Conservation (phyloP, 2,329 filamentous ascomycete genomes). For the Colletotrichum somersetense region DNA sequence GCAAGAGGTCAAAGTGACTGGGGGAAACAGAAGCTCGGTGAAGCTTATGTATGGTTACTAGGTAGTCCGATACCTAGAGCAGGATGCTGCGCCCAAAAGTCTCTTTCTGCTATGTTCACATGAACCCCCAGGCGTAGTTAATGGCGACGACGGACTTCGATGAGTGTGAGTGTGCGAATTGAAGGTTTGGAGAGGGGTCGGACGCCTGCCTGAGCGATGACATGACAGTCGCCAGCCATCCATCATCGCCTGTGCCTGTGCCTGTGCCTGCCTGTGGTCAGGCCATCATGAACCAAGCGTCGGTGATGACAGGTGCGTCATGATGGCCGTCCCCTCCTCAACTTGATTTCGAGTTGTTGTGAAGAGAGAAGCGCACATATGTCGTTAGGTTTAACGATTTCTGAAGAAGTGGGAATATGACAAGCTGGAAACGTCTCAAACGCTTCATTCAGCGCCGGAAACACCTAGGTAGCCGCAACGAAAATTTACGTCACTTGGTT, state of each 20-base stretch:
- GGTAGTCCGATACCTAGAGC: no score
- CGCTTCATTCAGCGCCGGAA: no score
- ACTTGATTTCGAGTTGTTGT: neutral
- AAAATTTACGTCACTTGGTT: neutral
- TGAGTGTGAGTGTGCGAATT: no score
- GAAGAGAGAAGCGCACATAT: neutral
- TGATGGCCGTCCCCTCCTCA: neutral
- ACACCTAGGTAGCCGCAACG: no score
- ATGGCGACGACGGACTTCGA: neutral
- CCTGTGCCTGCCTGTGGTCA: neutral
- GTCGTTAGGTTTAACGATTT: neutral
- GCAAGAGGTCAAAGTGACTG: neutral
- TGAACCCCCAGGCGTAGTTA: neutral
- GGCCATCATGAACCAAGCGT: slow-evolving; percentile 10
- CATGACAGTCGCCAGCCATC: neutral
- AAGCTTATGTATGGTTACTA: neutral
- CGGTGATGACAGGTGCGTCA: neutral
- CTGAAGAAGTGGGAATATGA: neutral
- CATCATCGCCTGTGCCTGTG: no score
- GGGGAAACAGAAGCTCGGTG: neutral
- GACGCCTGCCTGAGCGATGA: neutral
- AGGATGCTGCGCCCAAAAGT: neutral
- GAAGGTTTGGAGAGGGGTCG: neutral
- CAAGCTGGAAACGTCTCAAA: neutral
- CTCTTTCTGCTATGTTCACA: neutral